Conservation (phyloP, 192 early-diverging fungal genomes). For the Spizellomyces punctatus region DNA sequence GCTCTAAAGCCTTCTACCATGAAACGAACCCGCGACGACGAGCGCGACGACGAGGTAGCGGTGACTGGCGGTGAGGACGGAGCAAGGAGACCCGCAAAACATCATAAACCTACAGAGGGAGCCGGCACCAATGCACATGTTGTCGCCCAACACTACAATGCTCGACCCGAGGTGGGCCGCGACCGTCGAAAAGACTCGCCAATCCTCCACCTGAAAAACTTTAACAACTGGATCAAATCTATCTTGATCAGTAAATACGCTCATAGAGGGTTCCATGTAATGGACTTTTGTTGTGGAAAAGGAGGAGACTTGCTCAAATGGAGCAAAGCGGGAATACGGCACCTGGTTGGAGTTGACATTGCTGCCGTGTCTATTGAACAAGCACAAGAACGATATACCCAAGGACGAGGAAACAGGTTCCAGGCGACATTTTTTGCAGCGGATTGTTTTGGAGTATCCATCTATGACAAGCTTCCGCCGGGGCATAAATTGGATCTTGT, state of each 20-base stretch:
- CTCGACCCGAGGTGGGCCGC: slow-evolving; percentile 77
- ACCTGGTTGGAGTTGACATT: slow-evolving; percentile 88
- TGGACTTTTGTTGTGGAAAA: slow-evolving; percentile 95
- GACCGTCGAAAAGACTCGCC: slow-evolving; percentile 76
- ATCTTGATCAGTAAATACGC: slow-evolving; percentile 76
- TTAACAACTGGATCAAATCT: slow-evolving; percentile 98
- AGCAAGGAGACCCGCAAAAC: no score
- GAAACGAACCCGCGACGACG: no score
- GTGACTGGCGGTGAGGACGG: no score
- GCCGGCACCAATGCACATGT: background rate
- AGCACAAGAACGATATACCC: slow-evolving; percentile 68
- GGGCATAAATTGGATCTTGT: slow-evolving; percentile 73
- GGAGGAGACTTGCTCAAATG: slow-evolving; percentile 50
- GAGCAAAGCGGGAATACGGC: slow-evolving; percentile 67
- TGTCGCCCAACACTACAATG: slow-evolving; percentile 57
- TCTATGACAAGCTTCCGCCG: background rate
- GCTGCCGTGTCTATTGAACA: slow-evolving; percentile 84
- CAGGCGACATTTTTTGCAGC: slow-evolving; percentile 76
- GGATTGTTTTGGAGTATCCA: slow-evolving; percentile 75
- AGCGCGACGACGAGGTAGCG: no score
- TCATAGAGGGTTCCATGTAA: slow-evolving; percentile 55
- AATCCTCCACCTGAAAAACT: slow-evolving; percentile 84
- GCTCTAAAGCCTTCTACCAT: no score
- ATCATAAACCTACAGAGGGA: background rate
- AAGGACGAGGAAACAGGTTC: slow-evolving; percentile 61